Evolutionary conservation across 352 stramenopile genomes (phyloP).

Genomic region (Phytophthora capsici): DNA sequence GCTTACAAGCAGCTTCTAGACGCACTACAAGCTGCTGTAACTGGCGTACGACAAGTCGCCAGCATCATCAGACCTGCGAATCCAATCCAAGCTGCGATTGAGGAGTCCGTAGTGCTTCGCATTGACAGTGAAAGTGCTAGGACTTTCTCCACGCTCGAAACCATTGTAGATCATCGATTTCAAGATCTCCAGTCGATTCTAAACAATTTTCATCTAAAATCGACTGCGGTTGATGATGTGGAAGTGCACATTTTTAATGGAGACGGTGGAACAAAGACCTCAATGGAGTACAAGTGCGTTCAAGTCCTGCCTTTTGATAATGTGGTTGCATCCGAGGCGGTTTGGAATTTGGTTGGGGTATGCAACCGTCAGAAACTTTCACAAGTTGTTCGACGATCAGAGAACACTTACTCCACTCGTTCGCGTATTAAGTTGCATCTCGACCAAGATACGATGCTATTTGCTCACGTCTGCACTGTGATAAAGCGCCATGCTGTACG

Average conservation of each 20-base stretch:
- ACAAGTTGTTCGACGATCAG: background rate
- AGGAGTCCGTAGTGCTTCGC: no score
- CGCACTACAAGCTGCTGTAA: no score
- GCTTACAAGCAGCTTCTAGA: no score
- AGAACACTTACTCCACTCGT: background rate
- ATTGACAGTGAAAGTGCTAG: slow-evolving; percentile 2
- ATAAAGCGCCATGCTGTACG: background rate
- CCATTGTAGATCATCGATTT: slow-evolving; percentile 1
- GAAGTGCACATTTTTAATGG: slow-evolving; percentile 9
- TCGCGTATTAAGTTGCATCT: background rate
- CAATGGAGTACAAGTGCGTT: slow-evolving; percentile 6
- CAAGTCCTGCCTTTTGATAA: slow-evolving; percentile 4
- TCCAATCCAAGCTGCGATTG: no score
- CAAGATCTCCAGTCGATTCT: slow-evolving; percentile 5
- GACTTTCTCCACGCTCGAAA: slow-evolving; percentile 8
- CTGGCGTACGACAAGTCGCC: no score
- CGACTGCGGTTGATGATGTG: background rate
- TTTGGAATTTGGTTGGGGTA: background rate
- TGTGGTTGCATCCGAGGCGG: background rate
- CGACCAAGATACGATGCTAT: background rate
- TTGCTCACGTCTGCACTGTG: background rate
- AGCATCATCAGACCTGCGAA: no score
- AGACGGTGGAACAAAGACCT: background rate
- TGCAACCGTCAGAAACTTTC: background rate
- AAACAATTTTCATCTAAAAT: background rate